Base-by-base conservation (phyloP, 306 rosid species). In the Sechiopsis laciniata region DNA sequence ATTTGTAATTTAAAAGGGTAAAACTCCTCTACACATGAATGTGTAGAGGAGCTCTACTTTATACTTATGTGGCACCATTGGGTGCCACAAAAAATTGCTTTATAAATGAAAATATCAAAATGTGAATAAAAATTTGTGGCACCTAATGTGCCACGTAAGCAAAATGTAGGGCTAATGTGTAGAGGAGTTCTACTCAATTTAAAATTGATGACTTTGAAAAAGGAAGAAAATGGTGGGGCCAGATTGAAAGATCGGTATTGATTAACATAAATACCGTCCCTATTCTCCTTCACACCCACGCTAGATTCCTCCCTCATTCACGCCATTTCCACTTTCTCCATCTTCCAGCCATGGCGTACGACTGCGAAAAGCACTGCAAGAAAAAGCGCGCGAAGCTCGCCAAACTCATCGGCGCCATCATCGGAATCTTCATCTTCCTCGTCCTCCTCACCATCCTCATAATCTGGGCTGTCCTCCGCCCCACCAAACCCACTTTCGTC, bases 401-500 rank as follows among this genome's bases (percentile, higher is more conserved):
- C 79, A 63, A 19, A 4, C 64, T 57, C 22, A 14, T 81, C 69
- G 85, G 82, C 76, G 85, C 78, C 14, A 46, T 81, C 2, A 16
- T 91, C 54, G 50, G 88, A 0, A 57, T 89, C 63, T 84, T 95
- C 79, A 74, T 71, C 67, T 78, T 95, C 85, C 10, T 95, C 32
- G 46, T 95, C 6, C 79, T 95, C 0, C 1, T 91, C 2, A 71
- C 79, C 1, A 81, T 95, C 66, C 91, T 95, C 2, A 26, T 95
- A 22, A 55, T 91, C 46, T 95, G 97, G 97, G 91, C 91, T 2
- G 42, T 85, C 22, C 89, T 95, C 9, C 85, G 77, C 62, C 99
- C 99, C 0, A 53, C 92, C 0, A 91, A 91, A 13, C 99, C 97
- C 5, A 74, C 87, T 12, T 95, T 95, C 84, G 10, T 83, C 52